Evolutionary conservation across 1,139 yeast species (phyloP), one percentile per base, ranked within the genome.

Genomic region (Debaryomyces fabryi): DNA sequence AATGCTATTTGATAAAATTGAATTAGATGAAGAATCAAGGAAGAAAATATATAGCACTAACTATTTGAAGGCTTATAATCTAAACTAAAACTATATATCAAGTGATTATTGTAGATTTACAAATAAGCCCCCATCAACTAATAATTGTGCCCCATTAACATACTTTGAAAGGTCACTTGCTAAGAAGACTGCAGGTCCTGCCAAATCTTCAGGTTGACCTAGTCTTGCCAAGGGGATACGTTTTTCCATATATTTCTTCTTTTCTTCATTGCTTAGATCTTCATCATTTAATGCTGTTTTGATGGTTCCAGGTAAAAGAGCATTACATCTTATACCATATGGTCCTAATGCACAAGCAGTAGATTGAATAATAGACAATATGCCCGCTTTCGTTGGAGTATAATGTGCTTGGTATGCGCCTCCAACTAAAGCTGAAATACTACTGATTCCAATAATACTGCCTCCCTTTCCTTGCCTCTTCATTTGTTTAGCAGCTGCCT

Each of bases 381-480:
- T 65, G n/a, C 78, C 80, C 3, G 78, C 79, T 52, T 75, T 75
- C 6, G 80, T 72, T n/a, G 79, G 76, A 8, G 77, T 72, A 54
- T 74, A 75, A 52, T 73, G 78, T 3, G 73, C 68, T 49, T 74
- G 76, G 37, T 52, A 52, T 6, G 67, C 72, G 16, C 74, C 74
- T 7, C 74, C 75, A 4, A 71, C 75, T 12, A 69, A 55, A 0
- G 79, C 79, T 44, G 76, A 68, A 52, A 75, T 72, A 46, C 68
- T 65, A 48, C 67, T 68, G 48, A 64, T 63, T 38, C 70, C 79
- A 39, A 76, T 74, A 45, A 76, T 75, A 35, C 76, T 71, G 3
- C 81, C 81, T 10, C 79, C 79, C 39, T 63, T 68, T 1, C 78
- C 78, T 49, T 74, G 79, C n/a, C 51, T 52, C 49, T 66, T 68